These are phyloP conservation scores for Phalaenopsis equestris DNA, from an alignment of 106 monocot genomes.

Conservation along the genomic window DNA sequence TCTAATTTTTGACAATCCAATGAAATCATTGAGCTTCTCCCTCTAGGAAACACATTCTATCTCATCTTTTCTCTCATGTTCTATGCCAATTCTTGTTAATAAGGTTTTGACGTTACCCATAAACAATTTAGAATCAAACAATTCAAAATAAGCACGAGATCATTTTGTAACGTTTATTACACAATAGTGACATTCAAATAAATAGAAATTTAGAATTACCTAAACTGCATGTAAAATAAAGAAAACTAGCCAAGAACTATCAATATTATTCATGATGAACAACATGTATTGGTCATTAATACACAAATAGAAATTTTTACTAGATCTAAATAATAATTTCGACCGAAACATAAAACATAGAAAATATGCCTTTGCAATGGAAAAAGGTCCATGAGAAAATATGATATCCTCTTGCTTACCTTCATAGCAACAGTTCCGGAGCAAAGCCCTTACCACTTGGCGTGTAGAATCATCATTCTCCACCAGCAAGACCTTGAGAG, in stretches of 20 bases:
- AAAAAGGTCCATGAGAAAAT: too few relatives aligned
- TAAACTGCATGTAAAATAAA: neutral
- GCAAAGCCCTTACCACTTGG: constrained; percentile 81
- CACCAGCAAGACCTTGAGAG: constrained; percentile 77
- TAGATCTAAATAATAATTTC: neutral
- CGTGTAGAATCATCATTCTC: constrained; percentile 95
- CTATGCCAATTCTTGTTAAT: too few relatives aligned
- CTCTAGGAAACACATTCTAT: too few relatives aligned
- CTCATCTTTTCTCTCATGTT: too few relatives aligned
- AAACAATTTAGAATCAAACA: neutral
- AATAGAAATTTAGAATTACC: neutral
- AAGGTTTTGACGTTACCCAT: neutral
- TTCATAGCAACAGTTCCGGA: constrained; percentile 93
- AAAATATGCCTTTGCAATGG: too few relatives aligned
- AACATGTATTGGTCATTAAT: neutral
- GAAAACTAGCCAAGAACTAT: neutral
- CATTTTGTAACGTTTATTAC: neutral
- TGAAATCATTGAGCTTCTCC: too few relatives aligned
- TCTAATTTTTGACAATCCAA: too few relatives aligned
- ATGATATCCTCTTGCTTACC: constrained; percentile 26
- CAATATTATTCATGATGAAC: neutral
- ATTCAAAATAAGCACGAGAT: neutral
- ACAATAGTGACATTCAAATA: neutral
- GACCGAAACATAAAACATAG: neutral
- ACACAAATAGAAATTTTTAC: neutral